Base-by-base conservation (phyloP, 2,329 filamentous ascomycete genomes). In the Spiromastix sp. region DNA sequence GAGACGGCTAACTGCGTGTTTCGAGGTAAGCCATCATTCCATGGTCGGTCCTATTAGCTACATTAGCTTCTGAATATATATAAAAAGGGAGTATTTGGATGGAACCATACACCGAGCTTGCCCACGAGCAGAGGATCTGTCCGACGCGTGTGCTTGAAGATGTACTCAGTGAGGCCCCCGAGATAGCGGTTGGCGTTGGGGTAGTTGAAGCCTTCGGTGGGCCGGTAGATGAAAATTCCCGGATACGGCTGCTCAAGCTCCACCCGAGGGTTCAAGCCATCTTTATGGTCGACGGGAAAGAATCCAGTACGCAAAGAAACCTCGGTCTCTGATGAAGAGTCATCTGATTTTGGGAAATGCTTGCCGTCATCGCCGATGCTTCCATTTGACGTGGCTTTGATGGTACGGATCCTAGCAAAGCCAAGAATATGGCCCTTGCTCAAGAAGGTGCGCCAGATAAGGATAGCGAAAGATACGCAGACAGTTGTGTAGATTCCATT, bases 131-230 rank as follows among this genome's bases (percentile, higher is more conserved):
- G 66, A 0, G 77, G 66, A 44, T 82, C 84, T 1, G 85, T 93
- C 21, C 85, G 79, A 22, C 81, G 77, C 2, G 87, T 93, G 40
- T 79, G 63, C 27, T 68, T 57, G 46, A 81, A 80, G 30, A 93
- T 75, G 46, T 77, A 73, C 2, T 70, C 61, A 2, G 77, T 74
- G 33, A 93, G 68, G 50, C 85, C 75, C 51, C 95, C 86, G 38
- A 94, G 74, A 44, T 93, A 86, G 55, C 85, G 79, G 50, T 85
- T 85, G 13, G 86, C 86, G 48, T 94, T 98, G 41, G 89, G 85
- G 51, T 96, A 98, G 61, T 91, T 93, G 70, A 93, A 94, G 28
- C 87, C 85, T 63, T 96, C 89, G 0, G 82, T 77, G 59, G 93
- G 95, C 28, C 89, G 79, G 65, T 93, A 96, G 52, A 96, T 93